phyloP scores from a whole-genome alignment of 768 basidiomycete species.

The Suillus decipiens region DNA sequence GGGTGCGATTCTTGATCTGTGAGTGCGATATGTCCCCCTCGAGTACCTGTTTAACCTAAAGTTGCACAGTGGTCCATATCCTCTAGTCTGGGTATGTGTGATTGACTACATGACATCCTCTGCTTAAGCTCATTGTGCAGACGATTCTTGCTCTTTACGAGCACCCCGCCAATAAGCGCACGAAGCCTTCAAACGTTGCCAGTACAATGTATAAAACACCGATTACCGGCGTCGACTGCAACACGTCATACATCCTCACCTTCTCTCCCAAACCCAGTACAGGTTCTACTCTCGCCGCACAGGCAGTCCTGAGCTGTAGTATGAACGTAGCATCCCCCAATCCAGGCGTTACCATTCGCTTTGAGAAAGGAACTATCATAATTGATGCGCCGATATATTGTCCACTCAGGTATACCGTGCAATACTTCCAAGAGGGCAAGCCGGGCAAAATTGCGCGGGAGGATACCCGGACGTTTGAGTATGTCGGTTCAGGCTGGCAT shows the following conservation, averaged over 20 bases:
- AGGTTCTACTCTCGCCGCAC: conserved; percentile 35
- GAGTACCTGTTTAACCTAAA: neutral
- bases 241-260: conserved; percentile 44
- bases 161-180: conserved; percentile 44
- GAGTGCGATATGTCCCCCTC: conserved; percentile 17
- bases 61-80: conserved; percentile 43
- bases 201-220: conserved; percentile 45
- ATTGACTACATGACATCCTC: neutral
- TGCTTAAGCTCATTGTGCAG: conserved; percentile 36
- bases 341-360: conserved; percentile 40
- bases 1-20: conserved; percentile 53
- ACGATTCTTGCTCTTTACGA: conserved; percentile 49
- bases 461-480: conserved; percentile 36
- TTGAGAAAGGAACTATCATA: conserved; percentile 44
- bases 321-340: conserved; percentile 34
- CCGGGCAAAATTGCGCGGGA: conserved; percentile 33
- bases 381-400: conserved; percentile 40
- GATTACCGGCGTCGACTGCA: conserved; percentile 45
- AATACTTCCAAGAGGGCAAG: conserved; percentile 37
- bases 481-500: conserved; percentile 44
- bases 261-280: conserved; percentile 33
- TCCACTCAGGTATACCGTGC: conserved; percentile 31
- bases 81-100: conserved; percentile 42
- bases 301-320: conserved; percentile 41
- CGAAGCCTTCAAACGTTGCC: conserved; percentile 40